Base-by-base conservation (phyloP, 371 early-diverging fungal genomes). In the Mucor mucedo region DNA sequence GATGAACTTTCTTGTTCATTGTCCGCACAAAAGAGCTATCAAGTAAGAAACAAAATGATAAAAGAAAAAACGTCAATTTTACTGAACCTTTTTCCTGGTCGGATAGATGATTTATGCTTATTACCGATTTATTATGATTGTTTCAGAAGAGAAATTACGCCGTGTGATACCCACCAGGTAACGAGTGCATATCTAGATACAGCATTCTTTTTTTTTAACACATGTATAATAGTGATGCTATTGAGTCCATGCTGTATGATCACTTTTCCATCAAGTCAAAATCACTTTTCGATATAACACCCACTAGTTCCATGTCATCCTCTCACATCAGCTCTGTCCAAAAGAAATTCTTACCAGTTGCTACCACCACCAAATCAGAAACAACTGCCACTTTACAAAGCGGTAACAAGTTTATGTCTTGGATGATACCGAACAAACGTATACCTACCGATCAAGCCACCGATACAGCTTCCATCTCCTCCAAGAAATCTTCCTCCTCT, bases 61-160 rank as follows among this genome's bases (percentile, higher is more conserved):
- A 21, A 21, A 21, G 21, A 21, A 21, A 21, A 21, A 21, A 21
- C 21, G 21, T 21, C 21, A 21, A 21, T 21, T 21, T 21, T 21
- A 21, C 21, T 21, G 21, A 21, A 21, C 21, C 21, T 21, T 21
- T 21, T 49, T 35, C 33, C 32, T 60, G 13, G 13, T 16, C 16
- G 21, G 21, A 9, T 60, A 87, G 85, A 87, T 87, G 84, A 80
- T 87, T 54, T 86, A 83, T 59, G 80, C 86, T 0, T 87, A 88
- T 58, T 81, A 80, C 3, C 80, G 77, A 53, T 73, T 88, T 21
- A 81, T 83, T 58, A 62, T 65, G 3, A 81, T 85, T 64, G 84
- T 84, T 9, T 82, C 84, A 0, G 78, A 76, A 63, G 86, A 83
- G 14, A 80, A 77, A 8, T 80, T 88, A 75, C 78, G 78, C 28